Conservation (phyloP, 257 asterid species). For the Ilex aquifolium region DNA sequence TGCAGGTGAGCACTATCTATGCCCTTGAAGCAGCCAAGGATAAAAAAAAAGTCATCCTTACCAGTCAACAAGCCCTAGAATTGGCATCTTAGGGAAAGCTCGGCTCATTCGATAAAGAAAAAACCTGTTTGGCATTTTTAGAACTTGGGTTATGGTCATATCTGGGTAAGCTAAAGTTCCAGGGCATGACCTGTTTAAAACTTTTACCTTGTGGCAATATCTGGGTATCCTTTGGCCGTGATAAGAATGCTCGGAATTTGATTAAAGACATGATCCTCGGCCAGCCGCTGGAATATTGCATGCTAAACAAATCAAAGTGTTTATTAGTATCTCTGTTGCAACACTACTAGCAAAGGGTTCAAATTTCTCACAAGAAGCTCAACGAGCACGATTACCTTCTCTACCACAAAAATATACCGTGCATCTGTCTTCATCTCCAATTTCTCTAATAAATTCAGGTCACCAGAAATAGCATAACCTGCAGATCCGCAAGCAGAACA, state of each 20-base stretch:
- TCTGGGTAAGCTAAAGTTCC: too few species aligned
- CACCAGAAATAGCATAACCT: constrained; percentile 87
- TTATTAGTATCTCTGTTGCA: too few species aligned
- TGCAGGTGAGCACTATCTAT: constrained; percentile 4
- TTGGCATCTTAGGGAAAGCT: constrained; percentile 59
- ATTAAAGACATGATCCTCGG: constrained; percentile 81
- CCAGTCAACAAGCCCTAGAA: constrained; percentile 94
- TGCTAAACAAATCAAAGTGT: constrained; percentile 41
- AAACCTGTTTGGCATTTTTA: constrained; percentile 36
- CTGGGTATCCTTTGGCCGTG: constrained; percentile 96
- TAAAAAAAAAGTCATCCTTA: constrained; percentile 20
- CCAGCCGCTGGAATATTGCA: constrained; percentile 90
- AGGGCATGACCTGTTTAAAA: neutral
- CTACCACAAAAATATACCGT: constrained; percentile 77
- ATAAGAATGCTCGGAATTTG: constrained; percentile 81
- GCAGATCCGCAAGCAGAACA: constrained; percentile 84
- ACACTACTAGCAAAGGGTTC: too few species aligned
- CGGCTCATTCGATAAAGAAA: constrained; percentile 75
- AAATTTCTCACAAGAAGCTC: constrained; percentile 1
- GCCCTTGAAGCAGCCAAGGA: constrained; percentile 1
- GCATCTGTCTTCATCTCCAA: constrained; percentile 77
- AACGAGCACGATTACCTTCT: constrained; percentile 51
- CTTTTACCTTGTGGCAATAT: constrained; percentile 76
- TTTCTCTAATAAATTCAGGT: constrained; percentile 55
- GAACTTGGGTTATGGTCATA: neutral